Base-by-base conservation (phyloP, 106 monocot species). In the Allium fistulosum region DNA sequence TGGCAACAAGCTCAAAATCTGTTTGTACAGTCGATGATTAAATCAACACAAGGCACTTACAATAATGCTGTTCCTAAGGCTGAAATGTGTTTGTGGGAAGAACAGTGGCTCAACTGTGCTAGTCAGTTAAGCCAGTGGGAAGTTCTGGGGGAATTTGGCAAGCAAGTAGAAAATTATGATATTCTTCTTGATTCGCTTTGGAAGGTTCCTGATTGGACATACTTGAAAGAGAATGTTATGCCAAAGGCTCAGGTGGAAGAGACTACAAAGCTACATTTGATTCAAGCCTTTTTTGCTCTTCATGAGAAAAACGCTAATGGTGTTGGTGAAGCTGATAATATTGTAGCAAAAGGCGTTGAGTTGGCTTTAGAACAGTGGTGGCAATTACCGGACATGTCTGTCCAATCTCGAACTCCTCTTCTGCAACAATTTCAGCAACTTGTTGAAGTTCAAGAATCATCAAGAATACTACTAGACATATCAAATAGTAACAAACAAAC, bases 61-160 rank as follows among this genome's bases (percentile, higher is more conserved):
- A 99, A 84, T 70, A 99, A 99, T 67, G 81, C 84, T 10, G 89
- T 99, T 69, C 87, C 93, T 8, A 99, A 99, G 67, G 89, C 93
- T 74, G 99, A 99, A 79, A 93, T 99, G 99, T 99, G 92, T 63
- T 86, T 99, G 60, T 99, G 99, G 99, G 99, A 99, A 82, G 99
- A 99, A 60, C 87, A 93, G 59, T 99, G 99, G 99, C 66, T 99
- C 52, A 67, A 76, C 16, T 99, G 99, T 87, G 99, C 93, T 53
- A 71, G 70, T 65, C 99, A 99, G 69, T 69, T 99, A 55, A 90
- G 93, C 73, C 99, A 99, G 50, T 99, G 99, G 99, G 99, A 99
- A 61, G 87, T 72, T 16, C 79, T 99, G 53, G 76, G 79, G 48
- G 99, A 99, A 68, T 99, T 84, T 76, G 99, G 99, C 48, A 99